Evolutionary conservation across 371 early-diverging fungal genomes (phyloP), one percentile per base, ranked within the genome.

Genomic region (Mucor saturninus): DNA sequence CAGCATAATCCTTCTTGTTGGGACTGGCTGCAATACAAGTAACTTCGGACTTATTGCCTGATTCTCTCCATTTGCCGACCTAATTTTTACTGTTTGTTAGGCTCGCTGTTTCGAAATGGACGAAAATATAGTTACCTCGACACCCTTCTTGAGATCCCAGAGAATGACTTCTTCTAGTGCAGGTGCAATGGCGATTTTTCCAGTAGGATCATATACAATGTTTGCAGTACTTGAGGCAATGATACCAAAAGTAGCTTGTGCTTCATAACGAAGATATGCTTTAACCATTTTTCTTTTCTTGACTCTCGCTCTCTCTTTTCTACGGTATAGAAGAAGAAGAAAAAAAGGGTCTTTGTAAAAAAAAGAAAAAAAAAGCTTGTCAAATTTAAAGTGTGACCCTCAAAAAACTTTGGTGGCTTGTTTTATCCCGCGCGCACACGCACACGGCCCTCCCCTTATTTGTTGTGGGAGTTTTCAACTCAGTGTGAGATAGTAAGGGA

Each of bases 111-210:
- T 21, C 21, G 21, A 21, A 21, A 21, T 21, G 0, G 21, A 21
- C 21, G 21, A 21, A 21, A 21, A 21, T 21, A 21, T 21, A 21
- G 21, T 43, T 72, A 91, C 89, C 81, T 88, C 73, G 30, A 79
- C 83, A 42, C 95, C 97, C 72, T 88, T 92, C 69, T 92, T 90
- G 35, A 92, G 77, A 77, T 96, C 91, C 95, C 95, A 96, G 13
- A 95, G 74, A 46, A 82, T 73, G 49, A 95, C 89, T 62, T 87
- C 84, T 76, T 96, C 95, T 15, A 98, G 85, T 0, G 93, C 88
- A 30, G 96, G 91, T 2, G 91, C 75, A 39, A 95, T 72, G 51
- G 90, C 91, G 53, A 84, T 70, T 73, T 87, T 86, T 21, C 92
- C 96, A 2, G 74, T 83, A 32, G 68, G 62, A 68, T 91, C 90